These are phyloP conservation scores for Cryphonectria parasitica DNA, from an alignment of 2,329 filamentous ascomycete species.

Conservation along the genomic window DNA sequence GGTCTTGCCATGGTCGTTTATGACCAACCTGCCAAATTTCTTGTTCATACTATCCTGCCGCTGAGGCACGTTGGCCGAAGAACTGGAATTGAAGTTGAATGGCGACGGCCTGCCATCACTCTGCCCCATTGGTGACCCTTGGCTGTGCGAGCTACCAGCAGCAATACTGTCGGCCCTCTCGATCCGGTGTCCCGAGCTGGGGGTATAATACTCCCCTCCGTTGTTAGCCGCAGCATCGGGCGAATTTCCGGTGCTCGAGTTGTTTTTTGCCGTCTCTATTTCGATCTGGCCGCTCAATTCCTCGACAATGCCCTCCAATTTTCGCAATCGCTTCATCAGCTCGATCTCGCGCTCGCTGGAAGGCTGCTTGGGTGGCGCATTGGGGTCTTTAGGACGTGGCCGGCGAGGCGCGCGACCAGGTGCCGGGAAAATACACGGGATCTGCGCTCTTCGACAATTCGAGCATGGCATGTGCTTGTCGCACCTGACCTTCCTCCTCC, in stretches of 20 bases:
- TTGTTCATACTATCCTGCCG: constrained; percentile 45
- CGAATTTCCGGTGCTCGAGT: constrained; percentile 42
- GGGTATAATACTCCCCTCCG: constrained; percentile 33
- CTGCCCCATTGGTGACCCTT: constrained; percentile 30
- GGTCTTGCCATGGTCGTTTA: constrained; percentile 69
- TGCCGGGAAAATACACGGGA: constrained; percentile 74
- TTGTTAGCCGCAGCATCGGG: constrained; percentile 39
- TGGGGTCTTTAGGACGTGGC: constrained; percentile 66
- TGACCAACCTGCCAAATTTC: constrained; percentile 69
- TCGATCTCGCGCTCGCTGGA: constrained; percentile 68
- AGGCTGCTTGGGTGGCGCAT: constrained; percentile 61
- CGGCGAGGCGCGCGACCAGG: constrained; percentile 74
- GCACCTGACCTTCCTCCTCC: constrained; percentile 67
- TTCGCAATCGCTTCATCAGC: constrained; percentile 71
- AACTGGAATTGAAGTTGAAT: constrained; percentile 29
- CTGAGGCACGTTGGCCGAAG: constrained; percentile 28
- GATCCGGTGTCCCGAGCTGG: constrained; percentile 20
- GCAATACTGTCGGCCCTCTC: constrained; percentile 33
- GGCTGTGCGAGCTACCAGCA: constrained; percentile 30
- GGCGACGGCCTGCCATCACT: constrained; percentile 30
- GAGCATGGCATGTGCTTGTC: constrained; percentile 78
- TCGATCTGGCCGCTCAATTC: constrained; percentile 68
- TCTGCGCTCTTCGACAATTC: constrained; percentile 72
- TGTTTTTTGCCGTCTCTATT: constrained; percentile 50
- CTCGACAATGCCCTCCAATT: constrained; percentile 77